These are phyloP conservation scores for Coniochaeta sp. DNA, from an alignment of 2,329 filamentous ascomycete genomes.

Conservation along the genomic window DNA sequence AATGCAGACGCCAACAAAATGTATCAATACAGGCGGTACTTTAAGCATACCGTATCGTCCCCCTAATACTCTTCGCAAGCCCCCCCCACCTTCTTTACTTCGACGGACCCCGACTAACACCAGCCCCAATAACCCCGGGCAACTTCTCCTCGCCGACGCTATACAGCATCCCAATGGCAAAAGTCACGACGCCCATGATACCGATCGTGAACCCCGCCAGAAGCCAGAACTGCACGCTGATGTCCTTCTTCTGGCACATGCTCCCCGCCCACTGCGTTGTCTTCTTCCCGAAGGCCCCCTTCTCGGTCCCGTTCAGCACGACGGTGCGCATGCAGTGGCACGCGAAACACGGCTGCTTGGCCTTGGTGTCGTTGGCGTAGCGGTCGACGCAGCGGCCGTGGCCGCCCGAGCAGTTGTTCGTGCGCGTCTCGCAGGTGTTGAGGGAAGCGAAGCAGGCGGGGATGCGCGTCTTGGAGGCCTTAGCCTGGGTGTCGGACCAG, in stretches of 20 bases:
- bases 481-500: constrained; percentile 19
- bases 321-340: constrained; percentile 66
- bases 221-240: constrained; percentile 85
- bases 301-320: constrained; percentile 27
- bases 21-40: no score
- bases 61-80: constrained; percentile 10
- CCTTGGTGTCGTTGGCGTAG: constrained; percentile 38
- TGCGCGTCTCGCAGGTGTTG: constrained; percentile 61
- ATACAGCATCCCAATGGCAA: constrained; percentile 72
- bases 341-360: constrained; percentile 58
- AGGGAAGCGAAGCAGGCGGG: constrained; percentile 69
- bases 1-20: no score
- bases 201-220: constrained; percentile 68
- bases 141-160: constrained; percentile 80
- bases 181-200: constrained; percentile 59
- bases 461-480: constrained; percentile 37
- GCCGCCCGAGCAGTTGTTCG: constrained; percentile 71
- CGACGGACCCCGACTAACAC: constrained; percentile 64
- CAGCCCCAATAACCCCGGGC: constrained; percentile 92
- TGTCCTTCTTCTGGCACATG: constrained; percentile 85
- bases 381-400: constrained; percentile 72
- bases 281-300: constrained; percentile 45
- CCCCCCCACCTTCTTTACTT: constrained; percentile 36
- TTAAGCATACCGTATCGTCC: constrained; percentile 7
- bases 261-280: constrained; percentile 75